A percentile compares a stretch with the other conserved stretches of the same genome.
These are phyloP conservation scores for Hericium coralloides DNA, from an alignment of 768 basidiomycete genomes.

Conservation along the genomic window DNA sequence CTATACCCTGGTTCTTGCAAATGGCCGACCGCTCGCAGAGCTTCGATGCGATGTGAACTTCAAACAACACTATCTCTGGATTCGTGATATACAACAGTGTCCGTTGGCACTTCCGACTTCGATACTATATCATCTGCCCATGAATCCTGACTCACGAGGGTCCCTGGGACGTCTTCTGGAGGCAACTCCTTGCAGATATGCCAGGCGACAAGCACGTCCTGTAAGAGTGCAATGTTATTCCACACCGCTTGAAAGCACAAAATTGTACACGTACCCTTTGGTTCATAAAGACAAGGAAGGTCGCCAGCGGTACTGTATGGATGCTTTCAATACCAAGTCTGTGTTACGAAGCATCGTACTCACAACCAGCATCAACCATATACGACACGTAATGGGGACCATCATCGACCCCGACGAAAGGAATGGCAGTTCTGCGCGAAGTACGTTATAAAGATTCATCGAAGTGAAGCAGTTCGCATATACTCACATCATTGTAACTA, in stretches of 20 bases:
- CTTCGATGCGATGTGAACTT: not conserved
- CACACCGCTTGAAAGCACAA: not conserved
- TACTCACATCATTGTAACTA: conserved; percentile 6
- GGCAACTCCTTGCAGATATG: conserved; percentile 4
- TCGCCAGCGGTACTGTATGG: conserved; percentile 37
- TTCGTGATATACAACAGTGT: too few species aligned
- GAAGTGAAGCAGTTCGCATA: not conserved
- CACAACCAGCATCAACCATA: conserved; percentile 43
- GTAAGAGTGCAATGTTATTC: not conserved
- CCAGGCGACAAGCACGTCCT: conserved; percentile 31
- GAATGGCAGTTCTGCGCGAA: not conserved
- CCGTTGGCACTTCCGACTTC: too few species aligned
- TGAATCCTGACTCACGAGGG: too few species aligned
- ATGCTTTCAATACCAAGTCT: not conserved
- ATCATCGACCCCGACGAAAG: not conserved
- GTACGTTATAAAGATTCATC: not conserved
- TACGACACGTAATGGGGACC: conserved; percentile 25
- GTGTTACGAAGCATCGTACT: conserved; percentile 12
- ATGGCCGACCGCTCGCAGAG: too few species aligned
- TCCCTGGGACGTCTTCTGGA: not conserved
- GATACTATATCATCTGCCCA: too few species aligned
- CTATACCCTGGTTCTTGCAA: too few species aligned
- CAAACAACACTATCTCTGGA: conserved; percentile 3
- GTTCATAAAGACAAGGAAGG: conserved; percentile 39
- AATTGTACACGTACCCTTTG: conserved; percentile 30